These are phyloP conservation scores for Paramecium pentaurelia DNA, from an alignment of 73 alveolate species.

Conservation along the genomic window DNA sequence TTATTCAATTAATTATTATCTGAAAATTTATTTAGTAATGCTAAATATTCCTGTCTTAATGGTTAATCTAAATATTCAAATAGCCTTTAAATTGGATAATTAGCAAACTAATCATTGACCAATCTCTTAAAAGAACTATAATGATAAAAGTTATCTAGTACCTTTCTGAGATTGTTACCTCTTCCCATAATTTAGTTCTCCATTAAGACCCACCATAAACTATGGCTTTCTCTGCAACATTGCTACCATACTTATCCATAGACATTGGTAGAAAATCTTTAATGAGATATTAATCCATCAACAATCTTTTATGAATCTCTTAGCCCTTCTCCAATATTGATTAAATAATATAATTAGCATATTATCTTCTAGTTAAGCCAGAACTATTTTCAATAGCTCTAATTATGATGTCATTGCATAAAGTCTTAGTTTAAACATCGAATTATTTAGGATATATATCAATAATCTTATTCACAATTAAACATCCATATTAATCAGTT, in stretches of 20 bases:
- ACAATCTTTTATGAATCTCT: constrained; percentile 32
- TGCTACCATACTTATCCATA: constrained; percentile 62
- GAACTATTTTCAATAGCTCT: constrained; percentile 53
- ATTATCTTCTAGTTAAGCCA: constrained; percentile 56
- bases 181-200: constrained; percentile 38
- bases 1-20: not conserved
- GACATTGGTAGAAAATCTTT: constrained; percentile 44
- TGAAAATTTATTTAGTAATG: not conserved
- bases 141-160: not conserved
- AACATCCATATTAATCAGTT: constrained; percentile 58
- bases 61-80: constrained; percentile 38
- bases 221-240: constrained; percentile 59
- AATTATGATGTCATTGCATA: constrained; percentile 16
- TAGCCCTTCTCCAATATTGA: constrained; percentile 52
- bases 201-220: constrained; percentile 39
- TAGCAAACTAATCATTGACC: constrained; percentile 59
- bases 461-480: constrained; percentile 41
- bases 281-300: constrained; percentile 16
- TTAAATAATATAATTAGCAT: constrained; percentile 44
- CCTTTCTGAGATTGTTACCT: constrained; percentile 47
- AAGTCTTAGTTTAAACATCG: not conserved
- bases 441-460: constrained; percentile 33
- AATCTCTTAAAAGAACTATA: constrained; percentile 30
- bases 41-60: not conserved
- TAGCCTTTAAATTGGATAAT: constrained; percentile 44